Base-by-base conservation (phyloP, 441 rosid species). In the Viola pubescens region DNA sequence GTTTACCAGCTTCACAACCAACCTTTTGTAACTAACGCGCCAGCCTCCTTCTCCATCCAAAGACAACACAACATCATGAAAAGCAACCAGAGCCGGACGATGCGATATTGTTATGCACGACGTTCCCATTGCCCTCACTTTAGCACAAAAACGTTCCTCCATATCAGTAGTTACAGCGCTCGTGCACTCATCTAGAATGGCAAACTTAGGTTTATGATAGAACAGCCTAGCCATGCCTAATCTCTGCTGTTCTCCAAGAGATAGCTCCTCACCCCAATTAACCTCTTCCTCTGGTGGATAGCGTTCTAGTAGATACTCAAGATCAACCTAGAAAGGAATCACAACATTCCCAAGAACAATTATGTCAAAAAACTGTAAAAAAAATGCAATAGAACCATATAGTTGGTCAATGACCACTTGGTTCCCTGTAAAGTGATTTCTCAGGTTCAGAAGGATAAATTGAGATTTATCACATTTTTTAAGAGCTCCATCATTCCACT, bases 161-260 rank as follows among this genome's bases (percentile, higher is more conserved):
- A 94, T 94, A 74, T 87, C 98, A 59, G 97, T 95, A 54, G 99
- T 91, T 70, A 95, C 98, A 60, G 99, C 99, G 82, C 99, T 95
- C 51, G 99, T 95, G 80, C 99, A 95, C 80, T 91, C 99, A 74
- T 95, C 99, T 72, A 95, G 98, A 81, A 95, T 95, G 68, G 99
- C 99, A 91, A 95, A 95, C 68, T 86, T 95, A 62, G 99, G 99
- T 75, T 80, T 95, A 78, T 95, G 99, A 67, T 91, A 95, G 76
- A 95, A 91, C 60, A 95, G 73, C 71, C 99, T 86, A 50, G 99
- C 99, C 98, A 95, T 95, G 63, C 99, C 99, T 69, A 95, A 74
- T 73, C 94, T 89, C 73, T 95, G 99, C 75, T 95, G 99, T 82
- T 95, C 99, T 65, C 99, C 99, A 16, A 95, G 76, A 70, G 99